Conservation (phyloP, 331 rosid species). For the Saraca asoca region DNA sequence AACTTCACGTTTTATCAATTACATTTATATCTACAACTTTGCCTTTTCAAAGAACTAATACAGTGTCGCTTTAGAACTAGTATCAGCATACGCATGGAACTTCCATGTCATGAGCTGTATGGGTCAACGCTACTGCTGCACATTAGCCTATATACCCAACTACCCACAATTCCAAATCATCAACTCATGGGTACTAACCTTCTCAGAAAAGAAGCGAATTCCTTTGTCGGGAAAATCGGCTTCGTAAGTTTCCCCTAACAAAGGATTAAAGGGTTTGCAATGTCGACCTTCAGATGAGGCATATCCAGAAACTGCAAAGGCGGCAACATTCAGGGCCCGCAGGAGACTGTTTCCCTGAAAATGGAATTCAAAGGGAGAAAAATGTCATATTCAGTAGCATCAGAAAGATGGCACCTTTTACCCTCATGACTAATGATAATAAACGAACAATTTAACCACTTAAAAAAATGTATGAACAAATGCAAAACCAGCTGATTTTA, state of each 20-base stretch:
- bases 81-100: background rate
- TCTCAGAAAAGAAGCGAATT: conserved; percentile 93
- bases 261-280: conserved; percentile 96
- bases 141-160: conserved; percentile 14
- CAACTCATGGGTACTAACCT: conserved; percentile 54
- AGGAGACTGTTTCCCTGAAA: conserved; percentile 86
- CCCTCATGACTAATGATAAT: background rate
- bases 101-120: background rate
- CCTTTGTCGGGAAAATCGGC: conserved; percentile 94
- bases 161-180: conserved; percentile 16
- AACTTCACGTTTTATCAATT: too few species aligned
- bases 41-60: background rate
- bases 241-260: conserved; percentile 98
- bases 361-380: conserved; percentile 22
- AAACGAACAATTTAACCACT: conserved; percentile 6
- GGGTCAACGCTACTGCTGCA: conserved; percentile 11
- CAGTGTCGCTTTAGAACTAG: background rate
- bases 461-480: conserved; percentile 5
- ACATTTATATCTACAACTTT: background rate
- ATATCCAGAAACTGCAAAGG: conserved; percentile 96
- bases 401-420: conserved; percentile 24
- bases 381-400: conserved; percentile 24
- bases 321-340: conserved; percentile 84
- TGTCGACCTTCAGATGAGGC: conserved; percentile 96
- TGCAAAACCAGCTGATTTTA: background rate